A percentile compares a stretch with the other conserved stretches of the same genome.
Conservation (phyloP, 257 asterid species). For the Lithospermum erythrorhizon region DNA sequence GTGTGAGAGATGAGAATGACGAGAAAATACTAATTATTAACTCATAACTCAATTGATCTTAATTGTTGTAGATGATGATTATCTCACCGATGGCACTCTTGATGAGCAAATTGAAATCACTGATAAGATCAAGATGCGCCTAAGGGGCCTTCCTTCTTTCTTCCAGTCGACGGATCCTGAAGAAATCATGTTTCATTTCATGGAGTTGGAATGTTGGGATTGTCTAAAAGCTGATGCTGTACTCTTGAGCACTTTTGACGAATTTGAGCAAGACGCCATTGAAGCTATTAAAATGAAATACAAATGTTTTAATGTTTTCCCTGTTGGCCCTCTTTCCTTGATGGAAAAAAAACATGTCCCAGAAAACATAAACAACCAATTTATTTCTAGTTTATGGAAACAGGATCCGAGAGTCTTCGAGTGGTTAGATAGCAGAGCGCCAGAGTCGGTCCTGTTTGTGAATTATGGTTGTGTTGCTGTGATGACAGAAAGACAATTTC, state of each 20-base stretch:
- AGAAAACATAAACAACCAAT: background rate
- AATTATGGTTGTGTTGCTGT: conserved; percentile 48
- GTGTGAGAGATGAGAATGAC: too few species aligned
- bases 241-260: conserved; percentile 20
- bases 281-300: conserved; percentile 3
- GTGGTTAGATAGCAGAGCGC: conserved; percentile 31
- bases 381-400: conserved; percentile 25
- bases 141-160: too few species aligned
- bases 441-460: conserved; percentile 36
- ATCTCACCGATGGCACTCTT: too few species aligned
- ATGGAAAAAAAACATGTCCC: conserved; percentile 2
- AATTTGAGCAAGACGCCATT: conserved; percentile 15
- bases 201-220: conserved; percentile 4
- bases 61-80: too few species aligned
- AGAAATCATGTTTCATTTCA: conserved; percentile 3
- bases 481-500: conserved; percentile 29
- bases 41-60: too few species aligned
- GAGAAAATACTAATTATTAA: too few species aligned
- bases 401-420: conserved; percentile 27
- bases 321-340: conserved; percentile 17
- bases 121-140: too few species aligned
- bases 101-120: too few species aligned
- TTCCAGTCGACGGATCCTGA: too few species aligned
- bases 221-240: conserved; percentile 14
- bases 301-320: conserved; percentile 11